Evolutionary conservation across 495 filamentous ascomycete species (phyloP).

Genomic region (Lasiosphaeris hirsuta): DNA sequence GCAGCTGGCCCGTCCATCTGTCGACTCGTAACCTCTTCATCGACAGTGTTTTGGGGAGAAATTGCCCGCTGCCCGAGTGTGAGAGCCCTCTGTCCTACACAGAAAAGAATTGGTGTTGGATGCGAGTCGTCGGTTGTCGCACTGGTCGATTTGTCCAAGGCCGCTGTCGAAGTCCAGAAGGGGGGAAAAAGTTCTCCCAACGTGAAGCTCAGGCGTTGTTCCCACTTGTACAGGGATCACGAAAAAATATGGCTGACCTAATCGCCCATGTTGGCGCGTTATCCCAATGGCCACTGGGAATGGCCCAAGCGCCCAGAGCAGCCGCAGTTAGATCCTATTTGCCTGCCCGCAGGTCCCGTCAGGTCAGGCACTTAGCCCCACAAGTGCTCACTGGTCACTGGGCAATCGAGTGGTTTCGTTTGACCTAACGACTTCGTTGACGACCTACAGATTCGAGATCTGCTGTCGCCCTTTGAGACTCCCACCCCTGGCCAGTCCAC

Average conservation of each 20-base stretch:
- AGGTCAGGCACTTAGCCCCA: no score
- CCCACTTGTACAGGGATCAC: constrained; percentile 21
- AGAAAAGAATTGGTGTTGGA: constrained; percentile 2
- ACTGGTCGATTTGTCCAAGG: neutral
- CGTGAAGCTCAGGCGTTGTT: neutral
- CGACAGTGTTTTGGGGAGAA: constrained; percentile 9
- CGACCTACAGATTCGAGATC: constrained; percentile 10
- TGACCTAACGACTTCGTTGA: constrained; percentile 7
- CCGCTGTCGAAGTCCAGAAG: neutral
- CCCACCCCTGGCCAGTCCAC: constrained; percentile 14
- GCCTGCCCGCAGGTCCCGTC: no score
- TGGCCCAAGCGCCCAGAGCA: no score
- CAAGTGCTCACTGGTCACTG: neutral
- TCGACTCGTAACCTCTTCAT: constrained; percentile 44
- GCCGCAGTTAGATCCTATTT: no score
- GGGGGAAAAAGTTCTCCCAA: constrained; percentile 15
- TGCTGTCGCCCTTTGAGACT: neutral
- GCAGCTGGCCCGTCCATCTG: constrained; percentile 36
- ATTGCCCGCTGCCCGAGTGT: constrained; percentile 1
- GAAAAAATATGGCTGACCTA: constrained; percentile 24
- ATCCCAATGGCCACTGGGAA: neutral
- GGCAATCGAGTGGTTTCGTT: neutral
- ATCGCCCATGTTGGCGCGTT: constrained; percentile 7
- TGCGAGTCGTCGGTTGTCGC: constrained; percentile 11
- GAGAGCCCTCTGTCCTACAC: constrained; percentile 4